Evolutionary conservation across 257 asterid genomes (phyloP).

Genomic region (Prunella vulgaris): DNA sequence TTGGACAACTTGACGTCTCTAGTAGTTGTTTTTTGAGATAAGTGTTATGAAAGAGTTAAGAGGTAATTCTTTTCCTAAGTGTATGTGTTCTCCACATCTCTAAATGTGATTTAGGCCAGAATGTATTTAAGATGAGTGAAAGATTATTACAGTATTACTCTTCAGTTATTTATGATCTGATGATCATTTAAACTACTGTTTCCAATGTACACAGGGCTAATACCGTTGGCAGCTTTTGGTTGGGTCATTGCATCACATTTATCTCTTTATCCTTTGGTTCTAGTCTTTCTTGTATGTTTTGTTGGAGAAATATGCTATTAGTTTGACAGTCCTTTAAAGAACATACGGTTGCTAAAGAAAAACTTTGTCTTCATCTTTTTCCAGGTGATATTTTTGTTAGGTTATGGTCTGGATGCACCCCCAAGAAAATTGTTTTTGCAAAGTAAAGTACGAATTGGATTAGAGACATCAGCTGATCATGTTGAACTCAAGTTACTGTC

Average conservation of each 20-base stretch:
- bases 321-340: background rate
- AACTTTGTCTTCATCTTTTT: slow-evolving; percentile 4
- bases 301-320: slow-evolving; percentile 12
- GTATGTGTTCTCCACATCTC: background rate
- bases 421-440: slow-evolving; percentile 62
- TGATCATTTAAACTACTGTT: slow-evolving; percentile 18
- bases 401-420: slow-evolving; percentile 82
- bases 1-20: background rate
- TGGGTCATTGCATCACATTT: slow-evolving; percentile 92
- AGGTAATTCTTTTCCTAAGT: background rate
- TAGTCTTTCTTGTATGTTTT: slow-evolving; percentile 75
- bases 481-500: background rate
- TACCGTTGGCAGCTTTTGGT: slow-evolving; percentile 91
- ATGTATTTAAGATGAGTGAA: slow-evolving; percentile 17
- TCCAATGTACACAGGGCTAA: slow-evolving; percentile 49
- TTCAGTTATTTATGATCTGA: background rate
- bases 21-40: slow-evolving; percentile 1
- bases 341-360: background rate
- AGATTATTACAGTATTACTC: background rate
- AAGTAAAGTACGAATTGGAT: slow-evolving; percentile 35
- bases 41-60: slow-evolving; percentile 2
- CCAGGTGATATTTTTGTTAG: slow-evolving; percentile 72
- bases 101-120: background rate
- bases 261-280: slow-evolving; percentile 75
- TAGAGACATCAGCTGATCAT: slow-evolving; percentile 29